A percentile compares a stretch with the other conserved stretches of the same genome.
These are phyloP conservation scores for Solanum bulbocastanum DNA, from an alignment of 257 asterid genomes.

Conservation along the genomic window DNA sequence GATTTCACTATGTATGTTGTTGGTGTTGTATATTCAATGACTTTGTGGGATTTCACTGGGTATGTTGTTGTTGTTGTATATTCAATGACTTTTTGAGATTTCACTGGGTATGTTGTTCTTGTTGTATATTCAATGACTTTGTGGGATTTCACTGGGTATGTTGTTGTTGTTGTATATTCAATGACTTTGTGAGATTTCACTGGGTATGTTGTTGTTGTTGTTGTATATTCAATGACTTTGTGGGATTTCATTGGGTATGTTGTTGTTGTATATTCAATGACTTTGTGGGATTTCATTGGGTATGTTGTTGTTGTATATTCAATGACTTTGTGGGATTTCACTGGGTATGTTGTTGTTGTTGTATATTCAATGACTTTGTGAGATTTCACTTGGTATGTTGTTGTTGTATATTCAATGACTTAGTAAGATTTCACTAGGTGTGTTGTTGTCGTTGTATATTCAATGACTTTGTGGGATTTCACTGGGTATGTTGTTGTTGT, in stretches of 20 bases:
- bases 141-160: background rate
- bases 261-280: no score
- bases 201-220: background rate
- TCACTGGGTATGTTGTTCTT: background rate
- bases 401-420: no score
- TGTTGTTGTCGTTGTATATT: background rate
- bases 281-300: background rate
- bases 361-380: no score
- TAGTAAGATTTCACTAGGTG: no score
- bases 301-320: background rate
- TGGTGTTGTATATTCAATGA: no score
- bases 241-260: no score
- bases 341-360: background rate
- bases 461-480: background rate
- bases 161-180: background rate
- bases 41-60: no score
- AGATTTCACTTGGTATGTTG: no score
- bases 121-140: background rate
- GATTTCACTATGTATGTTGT: no score
- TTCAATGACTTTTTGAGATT: background rate
- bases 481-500: background rate
- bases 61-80: no score
- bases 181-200: background rate
- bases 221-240: background rate
- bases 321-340: background rate